A percentile compares a stretch with the other conserved stretches of the same genome.
phyloP scores from a whole-genome alignment of 2,329 filamentous ascomycete species.

The Apiospora kogelbergensis region DNA sequence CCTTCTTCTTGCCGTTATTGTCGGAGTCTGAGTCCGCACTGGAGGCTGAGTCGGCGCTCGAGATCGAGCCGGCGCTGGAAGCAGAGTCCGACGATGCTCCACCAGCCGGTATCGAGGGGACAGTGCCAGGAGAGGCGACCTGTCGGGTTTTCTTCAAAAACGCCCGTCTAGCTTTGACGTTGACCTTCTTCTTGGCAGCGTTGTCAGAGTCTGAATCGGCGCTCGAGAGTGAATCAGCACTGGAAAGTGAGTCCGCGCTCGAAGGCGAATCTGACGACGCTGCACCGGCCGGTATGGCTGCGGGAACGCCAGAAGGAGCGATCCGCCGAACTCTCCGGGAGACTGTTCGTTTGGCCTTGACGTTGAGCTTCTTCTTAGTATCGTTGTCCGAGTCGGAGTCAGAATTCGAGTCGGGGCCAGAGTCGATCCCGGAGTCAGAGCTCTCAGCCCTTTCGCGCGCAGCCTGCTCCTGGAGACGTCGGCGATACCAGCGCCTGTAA shows the following conservation, averaged over 20 bases:
- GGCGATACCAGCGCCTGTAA: not conserved
- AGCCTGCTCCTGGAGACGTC: not conserved
- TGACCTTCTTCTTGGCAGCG: not conserved
- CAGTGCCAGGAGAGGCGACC: not conserved
- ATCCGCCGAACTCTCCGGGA: not conserved
- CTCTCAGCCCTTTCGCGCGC: not conserved
- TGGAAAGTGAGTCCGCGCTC: not conserved
- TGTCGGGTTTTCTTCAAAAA: not conserved
- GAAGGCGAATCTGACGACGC: not conserved
- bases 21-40: not conserved
- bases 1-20: not conserved
- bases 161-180: not conserved
- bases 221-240: not conserved
- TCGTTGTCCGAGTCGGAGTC: not conserved
- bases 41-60: not conserved
- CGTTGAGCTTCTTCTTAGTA: not conserved
- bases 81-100: not conserved
- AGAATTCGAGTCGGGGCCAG: slow-evolving; percentile 17
- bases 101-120: not conserved
- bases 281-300: not conserved
- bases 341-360: not conserved
- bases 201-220: not conserved
- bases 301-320: not conserved
- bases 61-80: not conserved
- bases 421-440: not conserved